Evolutionary conservation across 2,329 filamentous ascomycete species (phyloP).

Genomic region (Pezicula radicicola): DNA sequence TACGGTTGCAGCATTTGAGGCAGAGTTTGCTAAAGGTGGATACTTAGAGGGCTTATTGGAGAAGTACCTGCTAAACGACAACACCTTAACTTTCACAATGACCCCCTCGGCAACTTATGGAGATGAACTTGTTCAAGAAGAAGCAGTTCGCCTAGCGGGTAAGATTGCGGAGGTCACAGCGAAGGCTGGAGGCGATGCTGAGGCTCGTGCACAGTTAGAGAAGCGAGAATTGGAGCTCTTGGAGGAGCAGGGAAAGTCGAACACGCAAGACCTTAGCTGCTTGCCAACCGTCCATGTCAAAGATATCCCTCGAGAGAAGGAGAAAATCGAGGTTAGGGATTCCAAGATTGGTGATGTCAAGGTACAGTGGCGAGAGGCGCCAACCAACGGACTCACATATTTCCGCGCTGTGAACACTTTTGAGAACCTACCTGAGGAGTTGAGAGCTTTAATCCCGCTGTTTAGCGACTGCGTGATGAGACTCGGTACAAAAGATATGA

Average conservation of each 20-base stretch:
- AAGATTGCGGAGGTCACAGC: conserved; percentile 72
- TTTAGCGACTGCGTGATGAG: conserved; percentile 94
- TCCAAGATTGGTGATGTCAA: conserved; percentile 62
- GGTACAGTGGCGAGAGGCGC: conserved; percentile 87
- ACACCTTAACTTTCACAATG: conserved; percentile 92
- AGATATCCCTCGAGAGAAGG: conserved; percentile 81
- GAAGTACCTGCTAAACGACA: conserved; percentile 86
- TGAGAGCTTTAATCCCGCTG: conserved; percentile 80
- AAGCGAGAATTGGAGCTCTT: conserved; percentile 78
- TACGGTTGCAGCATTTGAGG: conserved; percentile 78
- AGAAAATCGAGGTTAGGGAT: conserved; percentile 57
- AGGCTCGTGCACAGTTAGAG: conserved; percentile 69
- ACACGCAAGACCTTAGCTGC: conserved; percentile 80
- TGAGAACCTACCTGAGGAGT: conserved; percentile 75
- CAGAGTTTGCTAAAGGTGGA: conserved; percentile 66
- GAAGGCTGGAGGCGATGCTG: conserved; percentile 66
- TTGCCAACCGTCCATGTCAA: conserved; percentile 83
- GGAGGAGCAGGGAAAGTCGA: conserved; percentile 78
- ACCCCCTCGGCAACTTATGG: conserved; percentile 74
- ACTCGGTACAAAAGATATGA: conserved; percentile 80
- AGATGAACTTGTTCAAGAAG: conserved; percentile 71
- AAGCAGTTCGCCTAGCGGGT: conserved; percentile 66
- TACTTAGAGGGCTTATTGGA: conserved; percentile 85
- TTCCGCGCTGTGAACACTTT: conserved; percentile 86
- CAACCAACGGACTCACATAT: conserved; percentile 94